Evolutionary conservation across 2,329 filamentous ascomycete species (phyloP).

Genomic region (Anthostomella pinea): DNA sequence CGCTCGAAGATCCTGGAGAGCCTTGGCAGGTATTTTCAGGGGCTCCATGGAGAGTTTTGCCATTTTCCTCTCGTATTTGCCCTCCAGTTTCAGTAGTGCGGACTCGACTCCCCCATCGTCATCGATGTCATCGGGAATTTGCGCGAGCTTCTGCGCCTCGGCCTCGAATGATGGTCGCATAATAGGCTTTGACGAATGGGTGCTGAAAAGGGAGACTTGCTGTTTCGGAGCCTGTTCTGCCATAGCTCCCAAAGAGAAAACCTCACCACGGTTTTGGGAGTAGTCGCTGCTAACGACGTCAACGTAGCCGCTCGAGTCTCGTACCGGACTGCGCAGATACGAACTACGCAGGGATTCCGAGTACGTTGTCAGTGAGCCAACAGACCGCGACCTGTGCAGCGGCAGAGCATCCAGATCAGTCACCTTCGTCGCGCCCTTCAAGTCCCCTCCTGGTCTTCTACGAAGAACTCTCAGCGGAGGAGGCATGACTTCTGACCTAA

Average conservation of each 20-base stretch:
- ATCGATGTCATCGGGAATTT: constrained; percentile 77
- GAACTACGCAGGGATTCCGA: constrained; percentile 60
- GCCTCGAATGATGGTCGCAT: constrained; percentile 80
- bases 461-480: constrained; percentile 63
- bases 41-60: constrained; percentile 42
- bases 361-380: constrained; percentile 58
- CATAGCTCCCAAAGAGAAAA: constrained; percentile 58
- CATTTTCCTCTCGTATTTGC: constrained; percentile 65
- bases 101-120: constrained; percentile 88
- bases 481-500: constrained; percentile 45
- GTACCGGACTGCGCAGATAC: constrained; percentile 43
- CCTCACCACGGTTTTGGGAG: constrained; percentile 40
- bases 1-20: constrained; percentile 19
- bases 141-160: constrained; percentile 81
- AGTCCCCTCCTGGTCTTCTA: constrained; percentile 70
- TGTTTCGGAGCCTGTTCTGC: constrained; percentile 48
- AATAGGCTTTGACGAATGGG: constrained; percentile 58
- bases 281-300: constrained; percentile 44
- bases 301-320: constrained; percentile 41
- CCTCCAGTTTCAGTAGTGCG: constrained; percentile 88
- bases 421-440: constrained; percentile 65
- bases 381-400: constrained; percentile 54
- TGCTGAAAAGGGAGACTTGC: constrained; percentile 56
- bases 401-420: constrained; percentile 54
- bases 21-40: constrained; percentile 18